Conservation (phyloP, 1,139 yeast genomes). For the Debaryomycetaceae sp. region DNA sequence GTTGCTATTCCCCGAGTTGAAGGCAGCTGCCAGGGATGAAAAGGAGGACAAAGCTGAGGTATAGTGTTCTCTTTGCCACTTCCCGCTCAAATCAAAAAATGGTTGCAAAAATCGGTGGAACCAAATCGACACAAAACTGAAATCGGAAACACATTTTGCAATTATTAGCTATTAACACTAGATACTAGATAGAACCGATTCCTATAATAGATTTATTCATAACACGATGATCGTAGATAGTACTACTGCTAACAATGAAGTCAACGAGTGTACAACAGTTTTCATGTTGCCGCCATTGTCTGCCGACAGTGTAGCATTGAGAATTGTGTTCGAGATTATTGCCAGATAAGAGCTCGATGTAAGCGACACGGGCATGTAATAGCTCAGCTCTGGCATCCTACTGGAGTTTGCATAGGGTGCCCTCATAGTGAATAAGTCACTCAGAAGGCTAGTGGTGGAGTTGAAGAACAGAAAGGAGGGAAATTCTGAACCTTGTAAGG, state of each 20-base stretch:
- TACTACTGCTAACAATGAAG: background rate
- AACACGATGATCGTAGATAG: background rate
- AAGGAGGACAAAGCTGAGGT: background rate
- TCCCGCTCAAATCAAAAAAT: constrained; percentile 2
- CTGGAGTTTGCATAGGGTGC: too few species aligned
- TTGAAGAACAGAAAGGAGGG: too few species aligned
- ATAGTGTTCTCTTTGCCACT: too few species aligned
- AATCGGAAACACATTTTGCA: background rate
- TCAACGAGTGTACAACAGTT: background rate
- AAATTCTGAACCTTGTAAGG: too few species aligned
- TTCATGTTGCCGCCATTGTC: background rate
- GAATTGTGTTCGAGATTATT: background rate
- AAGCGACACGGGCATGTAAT: too few species aligned
- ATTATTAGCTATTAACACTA: constrained; percentile 1
- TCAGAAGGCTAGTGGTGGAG: too few species aligned
- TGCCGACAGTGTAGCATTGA: background rate
- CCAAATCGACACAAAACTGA: constrained; percentile 1
- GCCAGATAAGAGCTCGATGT: too few species aligned
- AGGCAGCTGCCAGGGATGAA: background rate
- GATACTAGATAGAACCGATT: background rate
- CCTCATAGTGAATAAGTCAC: too few species aligned
- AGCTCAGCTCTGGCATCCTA: too few species aligned
- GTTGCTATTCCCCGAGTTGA: background rate
- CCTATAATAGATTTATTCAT: too few species aligned
- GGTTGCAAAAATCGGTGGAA: constrained; percentile 6